Conservation (phyloP, 495 filamentous ascomycete species). For the Oleoguttula mirabilis region DNA sequence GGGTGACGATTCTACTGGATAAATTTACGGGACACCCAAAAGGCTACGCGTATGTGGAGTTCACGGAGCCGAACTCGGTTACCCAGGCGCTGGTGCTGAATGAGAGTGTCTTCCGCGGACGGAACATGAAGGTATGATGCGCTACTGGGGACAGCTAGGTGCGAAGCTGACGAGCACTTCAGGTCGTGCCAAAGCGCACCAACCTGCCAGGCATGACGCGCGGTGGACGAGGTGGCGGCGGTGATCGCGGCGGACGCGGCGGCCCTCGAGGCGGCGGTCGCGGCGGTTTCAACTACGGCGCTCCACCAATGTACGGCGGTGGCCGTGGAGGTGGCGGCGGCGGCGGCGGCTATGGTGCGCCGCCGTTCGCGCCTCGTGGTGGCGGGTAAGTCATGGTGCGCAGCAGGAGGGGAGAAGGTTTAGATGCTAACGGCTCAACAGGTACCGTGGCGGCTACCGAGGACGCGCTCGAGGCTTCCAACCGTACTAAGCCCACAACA, state of each 20-base stretch:
- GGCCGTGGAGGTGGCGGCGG: no score
- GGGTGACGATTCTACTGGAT: constrained; percentile 93
- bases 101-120: constrained; percentile 89
- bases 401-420: neutral
- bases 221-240: constrained; percentile 54
- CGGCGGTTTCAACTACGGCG: constrained; percentile 48
- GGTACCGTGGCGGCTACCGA: constrained; percentile 26
- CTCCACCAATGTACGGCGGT: constrained; percentile 65
- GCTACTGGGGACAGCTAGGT: neutral
- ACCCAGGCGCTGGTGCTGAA: constrained; percentile 90
- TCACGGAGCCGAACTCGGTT: constrained; percentile 86
- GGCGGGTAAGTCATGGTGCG: neutral
- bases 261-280: constrained; percentile 41
- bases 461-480: constrained; percentile 22
- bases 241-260: constrained; percentile 34
- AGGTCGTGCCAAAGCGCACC: constrained; percentile 94
- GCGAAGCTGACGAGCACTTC: constrained; percentile 10
- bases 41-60: constrained; percentile 99
- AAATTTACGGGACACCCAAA: constrained; percentile 98
- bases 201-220: constrained; percentile 84
- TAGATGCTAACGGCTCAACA: constrained; percentile 2
- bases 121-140: constrained; percentile 75
- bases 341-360: constrained; percentile 22
- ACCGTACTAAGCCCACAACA: constrained; percentile 22
- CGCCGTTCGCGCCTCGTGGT: constrained; percentile 16